Evolutionary conservation across 495 filamentous ascomycete species (phyloP), one percentile per base, ranked within the genome.

Genomic region (Penicillium pulvis): DNA sequence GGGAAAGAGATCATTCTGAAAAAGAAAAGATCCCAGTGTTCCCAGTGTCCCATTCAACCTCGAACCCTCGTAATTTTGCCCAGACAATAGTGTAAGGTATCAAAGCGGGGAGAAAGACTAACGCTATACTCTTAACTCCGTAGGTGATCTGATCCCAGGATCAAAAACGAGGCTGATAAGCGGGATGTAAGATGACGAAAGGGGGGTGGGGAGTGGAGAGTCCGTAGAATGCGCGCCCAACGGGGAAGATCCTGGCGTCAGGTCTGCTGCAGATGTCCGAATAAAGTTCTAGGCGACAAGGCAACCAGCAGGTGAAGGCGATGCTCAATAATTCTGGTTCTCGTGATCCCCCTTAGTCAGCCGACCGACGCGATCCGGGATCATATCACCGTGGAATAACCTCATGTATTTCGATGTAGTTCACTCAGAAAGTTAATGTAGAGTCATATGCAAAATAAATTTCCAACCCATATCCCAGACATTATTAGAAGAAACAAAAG

Each of bases 151-250:
- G 51, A 47, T 57, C 60, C 57, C 36, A 57, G 53, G 49, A 63
- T 62, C 19, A 45, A 58, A 52, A 49, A 26, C 60, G 59, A 62
- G 63, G 60, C 60, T 60, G 63, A 62, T 58, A 62, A 56, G 62
- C 55, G 57, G 58, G 31, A 59, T 65, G 63, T 54, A 57, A 45
- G 63, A 65, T 65, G 64, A 66, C 64, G 57, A 59, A 63, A 66
- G 56, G 54, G 39, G 57, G 55, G 49, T 51, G 52, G 30, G 48
- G 14, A 24, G 53, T 19, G 52, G 24, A 24, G 35, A 53, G 30
- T 5, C 23, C 51, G 16, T 33, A 16, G 48, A 20, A 19, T 36
- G 35, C 50, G 35, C 48, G 23, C 47, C 47, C 30, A 51, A 36
- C 33, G 28, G 45, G 45, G 45, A 23, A 14, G 17, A 31, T 30